Evolutionary conservation across 768 basidiomycete species (phyloP), one percentile per base, ranked within the genome.

Genomic region (Tremella yokohamensis): DNA sequence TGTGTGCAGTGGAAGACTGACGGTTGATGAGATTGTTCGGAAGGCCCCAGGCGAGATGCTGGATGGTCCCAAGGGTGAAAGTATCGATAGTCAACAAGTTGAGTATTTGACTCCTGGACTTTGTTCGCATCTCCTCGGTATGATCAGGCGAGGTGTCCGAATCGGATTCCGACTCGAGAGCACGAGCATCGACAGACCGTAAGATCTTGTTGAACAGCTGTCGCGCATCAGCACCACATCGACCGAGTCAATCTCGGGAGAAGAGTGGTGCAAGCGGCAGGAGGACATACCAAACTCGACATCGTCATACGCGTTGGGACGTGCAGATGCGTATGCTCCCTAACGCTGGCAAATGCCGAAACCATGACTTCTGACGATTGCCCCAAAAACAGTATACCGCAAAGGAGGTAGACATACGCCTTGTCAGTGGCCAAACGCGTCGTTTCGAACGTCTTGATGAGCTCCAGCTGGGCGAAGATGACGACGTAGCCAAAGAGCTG

Each of bases 171-270:
- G 70, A 60, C 47, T 74, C 70, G 40, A 68, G 58, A 1, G 64
- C 53, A 49, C 69, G 64, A 34, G 61, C 65, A 42, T 75, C 73
- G 1, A 63, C 60, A 2, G 66, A 62, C 2, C 58, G 59, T 0
- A 75, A 60, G 57, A 72, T 72, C 40, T 75, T 75, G 34, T 54
- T 29, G 51, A 72, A 71, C 16, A 75, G 61, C 69, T 72, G 15
- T 8, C 39, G 25, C 16, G 25, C 26, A 45, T 45, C n/a, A 22
- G 4, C 42, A 4, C 22, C 42, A 48, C 47, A 8, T 34, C n/a
- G n/a, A n/a, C n/a, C n/a, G n/a, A n/a, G n/a, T n/a, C n/a, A n/a
- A n/a, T n/a, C n/a, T n/a, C n/a, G n/a, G n/a, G n/a, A n/a, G n/a
- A n/a, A n/a, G n/a, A n/a, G n/a, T n/a, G n/a, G n/a, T n/a, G 4